phyloP scores from a whole-genome alignment of 2,329 filamentous ascomycete species.

The Fusarium chaquense region DNA sequence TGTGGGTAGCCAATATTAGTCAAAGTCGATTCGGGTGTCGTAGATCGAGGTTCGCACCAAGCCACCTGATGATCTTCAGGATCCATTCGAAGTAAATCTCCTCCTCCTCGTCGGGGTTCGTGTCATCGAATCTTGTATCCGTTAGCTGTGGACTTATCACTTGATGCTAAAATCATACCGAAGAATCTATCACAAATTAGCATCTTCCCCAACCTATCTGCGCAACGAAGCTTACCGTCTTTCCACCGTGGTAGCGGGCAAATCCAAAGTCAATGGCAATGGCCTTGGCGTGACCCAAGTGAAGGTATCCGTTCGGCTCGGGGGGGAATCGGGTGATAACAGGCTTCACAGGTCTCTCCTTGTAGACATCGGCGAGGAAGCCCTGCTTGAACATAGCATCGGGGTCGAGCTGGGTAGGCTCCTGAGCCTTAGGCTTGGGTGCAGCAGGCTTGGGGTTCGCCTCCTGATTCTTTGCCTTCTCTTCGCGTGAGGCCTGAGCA shows the following conservation, averaged over 20 bases:
- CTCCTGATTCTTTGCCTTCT: slow-evolving; percentile 50
- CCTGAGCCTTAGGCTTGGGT: slow-evolving; percentile 62
- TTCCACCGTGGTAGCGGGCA: slow-evolving; percentile 83
- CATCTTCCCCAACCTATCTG: background rate
- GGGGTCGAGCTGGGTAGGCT: slow-evolving; percentile 60
- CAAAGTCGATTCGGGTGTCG: background rate
- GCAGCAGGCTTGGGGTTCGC: slow-evolving; percentile 47
- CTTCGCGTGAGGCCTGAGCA: slow-evolving; percentile 62
- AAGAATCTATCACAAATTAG: slow-evolving; percentile 47
- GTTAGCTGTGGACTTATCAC: slow-evolving; percentile 19
- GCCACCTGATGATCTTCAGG: slow-evolving; percentile 86
- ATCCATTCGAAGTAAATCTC: slow-evolving; percentile 92
- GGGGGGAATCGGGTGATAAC: slow-evolving; percentile 82
- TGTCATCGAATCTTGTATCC: slow-evolving; percentile 83
- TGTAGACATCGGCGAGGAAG: slow-evolving; percentile 79
- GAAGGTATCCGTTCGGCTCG: slow-evolving; percentile 92
- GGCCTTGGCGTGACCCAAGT: slow-evolving; percentile 94
- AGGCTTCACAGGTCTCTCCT: slow-evolving; percentile 70
- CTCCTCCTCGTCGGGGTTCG: slow-evolving; percentile 93
- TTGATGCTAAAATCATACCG: slow-evolving; percentile 38
- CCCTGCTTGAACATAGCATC: slow-evolving; percentile 84
- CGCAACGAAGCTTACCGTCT: slow-evolving; percentile 52
- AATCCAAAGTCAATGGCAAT: slow-evolving; percentile 98
- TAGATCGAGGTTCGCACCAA: slow-evolving; percentile 49
- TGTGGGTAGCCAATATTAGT: slow-evolving; percentile 30